Percentiles rank a stretch among this genome's conserved stretches.
These are phyloP conservation scores for Lignosus rhinocerotis DNA, from an alignment of 1,284 basidiomycete genomes.

Conservation along the genomic window DNA sequence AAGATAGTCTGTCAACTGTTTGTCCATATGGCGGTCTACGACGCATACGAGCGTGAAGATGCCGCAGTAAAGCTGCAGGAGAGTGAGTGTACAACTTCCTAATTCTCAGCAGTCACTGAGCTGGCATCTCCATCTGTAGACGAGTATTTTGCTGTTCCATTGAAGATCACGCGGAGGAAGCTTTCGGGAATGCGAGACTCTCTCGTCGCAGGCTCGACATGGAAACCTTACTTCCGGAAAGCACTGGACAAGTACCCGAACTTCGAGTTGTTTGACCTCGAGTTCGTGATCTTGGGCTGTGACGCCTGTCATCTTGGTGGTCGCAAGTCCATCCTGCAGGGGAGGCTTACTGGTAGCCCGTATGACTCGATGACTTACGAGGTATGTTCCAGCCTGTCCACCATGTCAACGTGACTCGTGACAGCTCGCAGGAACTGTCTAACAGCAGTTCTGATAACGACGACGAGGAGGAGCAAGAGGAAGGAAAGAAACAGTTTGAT, in stretches of 20 bases:
- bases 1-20: constrained; percentile 86
- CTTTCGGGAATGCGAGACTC: constrained; percentile 68
- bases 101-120: too few relatives aligned
- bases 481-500: constrained; percentile 41
- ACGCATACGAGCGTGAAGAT: constrained; percentile 47
- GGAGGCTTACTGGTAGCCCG: constrained; percentile 54
- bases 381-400: constrained; percentile 32
- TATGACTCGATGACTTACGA: constrained; percentile 65
- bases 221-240: constrained; percentile 69
- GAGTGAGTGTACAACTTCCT: constrained; percentile 41
- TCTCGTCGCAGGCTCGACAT: constrained; percentile 76
- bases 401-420: not conserved
- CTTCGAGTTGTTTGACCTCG: constrained; percentile 52
- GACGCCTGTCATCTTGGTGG: constrained; percentile 80
- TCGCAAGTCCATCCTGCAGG: constrained; percentile 61
- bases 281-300: constrained; percentile 63
- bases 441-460: constrained; percentile 27
- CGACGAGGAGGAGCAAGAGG: constrained; percentile 37
- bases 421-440: not conserved
- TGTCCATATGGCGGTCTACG: constrained; percentile 72
- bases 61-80: constrained; percentile 57
- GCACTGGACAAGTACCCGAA: constrained; percentile 66
- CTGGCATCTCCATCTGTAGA: constrained; percentile 33
- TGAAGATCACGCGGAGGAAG: constrained; percentile 63
- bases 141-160: constrained; percentile 71